Percentiles rank a stretch among this genome's conserved stretches.
Conservation (phyloP, 768 basidiomycete species). For the Symmetrospora coprosmae region DNA sequence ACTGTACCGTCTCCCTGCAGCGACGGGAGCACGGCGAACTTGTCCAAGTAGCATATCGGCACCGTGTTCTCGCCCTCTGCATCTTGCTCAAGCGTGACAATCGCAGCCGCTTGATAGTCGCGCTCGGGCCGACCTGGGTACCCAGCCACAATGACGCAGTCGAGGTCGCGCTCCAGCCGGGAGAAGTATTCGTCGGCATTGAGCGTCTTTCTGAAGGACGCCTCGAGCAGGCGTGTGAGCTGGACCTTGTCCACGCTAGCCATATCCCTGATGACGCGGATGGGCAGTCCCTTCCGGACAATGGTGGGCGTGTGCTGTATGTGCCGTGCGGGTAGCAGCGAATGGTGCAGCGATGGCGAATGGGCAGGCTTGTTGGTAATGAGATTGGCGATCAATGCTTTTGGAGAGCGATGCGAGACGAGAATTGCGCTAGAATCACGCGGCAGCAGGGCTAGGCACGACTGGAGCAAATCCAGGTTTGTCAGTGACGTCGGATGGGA, state of each 20-base stretch:
- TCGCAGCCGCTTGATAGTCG: constrained; percentile 85
- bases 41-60: constrained; percentile 84
- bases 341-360: constrained; percentile 86
- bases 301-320: constrained; percentile 85
- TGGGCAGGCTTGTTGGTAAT: constrained; percentile 96
- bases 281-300: constrained; percentile 70
- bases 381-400: constrained; percentile 86
- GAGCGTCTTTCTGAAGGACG: constrained; percentile 63
- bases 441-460: constrained; percentile 84
- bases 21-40: constrained; percentile 87
- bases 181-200: constrained; percentile 61
- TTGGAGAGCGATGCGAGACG: constrained; percentile 92
- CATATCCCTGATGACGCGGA: constrained; percentile 59
- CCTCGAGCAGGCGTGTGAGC: constrained; percentile 68
- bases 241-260: constrained; percentile 53
- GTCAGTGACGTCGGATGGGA: constrained; percentile 71
- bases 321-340: constrained; percentile 64
- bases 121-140: background rate
- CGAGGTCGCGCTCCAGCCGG: constrained; percentile 60
- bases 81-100: constrained; percentile 56
- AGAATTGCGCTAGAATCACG: constrained; percentile 82
- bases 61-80: background rate
- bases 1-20: constrained; percentile 98
- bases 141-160: constrained; percentile 84
- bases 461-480: constrained; percentile 69